These are phyloP conservation scores for Aspergillus asperescens DNA, from an alignment of 495 filamentous ascomycete genomes.

Conservation along the genomic window DNA sequence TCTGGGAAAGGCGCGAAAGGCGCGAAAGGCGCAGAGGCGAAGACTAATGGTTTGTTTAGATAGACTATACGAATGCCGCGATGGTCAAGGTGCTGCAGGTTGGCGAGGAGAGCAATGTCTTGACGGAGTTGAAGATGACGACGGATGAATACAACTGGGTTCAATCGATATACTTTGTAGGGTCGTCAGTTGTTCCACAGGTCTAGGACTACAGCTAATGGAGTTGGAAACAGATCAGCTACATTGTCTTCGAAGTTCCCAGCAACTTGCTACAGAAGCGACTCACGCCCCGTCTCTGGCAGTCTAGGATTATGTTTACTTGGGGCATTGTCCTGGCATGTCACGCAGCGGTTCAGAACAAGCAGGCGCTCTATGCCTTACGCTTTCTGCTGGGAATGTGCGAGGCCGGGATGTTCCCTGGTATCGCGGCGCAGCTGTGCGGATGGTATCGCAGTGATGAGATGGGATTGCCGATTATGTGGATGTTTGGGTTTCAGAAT, in stretches of 20 bases:
- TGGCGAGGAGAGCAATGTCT: conserved; percentile 22
- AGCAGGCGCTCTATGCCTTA: conserved; percentile 23
- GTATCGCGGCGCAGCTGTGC: conserved; percentile 31
- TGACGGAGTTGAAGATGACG: conserved; percentile 30
- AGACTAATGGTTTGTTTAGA: conserved; percentile 11
- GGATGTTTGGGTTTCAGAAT: conserved; percentile 30
- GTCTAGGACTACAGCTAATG: neutral
- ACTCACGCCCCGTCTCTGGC: conserved; percentile 31
- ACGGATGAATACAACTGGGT: conserved; percentile 34
- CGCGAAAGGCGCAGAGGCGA: too few relatives aligned
- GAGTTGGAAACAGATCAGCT: conserved; percentile 23
- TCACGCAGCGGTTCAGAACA: conserved; percentile 32
- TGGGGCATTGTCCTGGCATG: conserved; percentile 36
- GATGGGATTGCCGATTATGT: conserved; percentile 27
- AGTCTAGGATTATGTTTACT: conserved; percentile 31
- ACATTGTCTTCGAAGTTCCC: conserved; percentile 32
- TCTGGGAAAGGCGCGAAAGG: too few relatives aligned
- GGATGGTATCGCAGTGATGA: conserved; percentile 38
- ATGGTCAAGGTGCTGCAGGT: conserved; percentile 35
- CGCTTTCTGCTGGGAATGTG: conserved; percentile 35
- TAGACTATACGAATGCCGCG: conserved; percentile 32
- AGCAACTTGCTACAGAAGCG: conserved; percentile 32
- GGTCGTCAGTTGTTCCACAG: neutral
- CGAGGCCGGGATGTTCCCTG: conserved; percentile 38
- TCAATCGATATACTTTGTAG: conserved; percentile 28